Base-by-base conservation (phyloP, 169 alveolate genomes). In the Plasmodium relictum region DNA sequence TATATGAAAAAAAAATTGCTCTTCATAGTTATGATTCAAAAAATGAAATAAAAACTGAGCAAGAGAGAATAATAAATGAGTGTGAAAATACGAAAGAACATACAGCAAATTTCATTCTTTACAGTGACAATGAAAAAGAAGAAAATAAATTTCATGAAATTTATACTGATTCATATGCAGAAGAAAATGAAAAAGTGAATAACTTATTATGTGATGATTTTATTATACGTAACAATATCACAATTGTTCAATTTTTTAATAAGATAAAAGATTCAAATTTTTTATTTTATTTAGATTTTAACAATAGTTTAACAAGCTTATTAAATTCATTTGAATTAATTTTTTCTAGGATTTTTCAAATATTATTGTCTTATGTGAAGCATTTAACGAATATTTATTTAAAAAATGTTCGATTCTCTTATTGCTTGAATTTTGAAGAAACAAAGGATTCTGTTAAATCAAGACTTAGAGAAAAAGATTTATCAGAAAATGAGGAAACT, bases 271-370 rank as follows among this genome's bases (percentile, higher is more conserved):
- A 66, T 22, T 24, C 74, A 16, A 66, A 66, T 24, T 66, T 66
- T 37, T 24, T 31, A 24, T 18, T 66, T 18, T 41, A 26, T 8
- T 22, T 66, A 22, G 50, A 31, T 16, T 66, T 66, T 45, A 66
- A 66, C 56, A 12, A 66, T 45, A 66, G 56, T 45, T 8, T 66
- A 24, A 20, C 74, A 37, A 41, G 26, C 16, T 14, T 66, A 14
- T 24, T 66, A 41, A 66, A 66, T 24, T 41, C 74, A 14, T 24
- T 24, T 20, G 74, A 66, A 22, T 24, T 66, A 14, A 9, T 66
- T 66, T 66, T 66, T 66, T 41, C 22, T n/a, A 16, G 74, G 37
- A 66, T 66, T 8, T 66, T 66, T 66, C 58, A 66, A 9, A 45
- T 12, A n/a, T 10, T 66, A 8, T 45, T 66, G 0, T 66, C 74